phyloP scores from a whole-genome alignment of 2,329 filamentous ascomycete species.

The Verticillium klebahnii region DNA sequence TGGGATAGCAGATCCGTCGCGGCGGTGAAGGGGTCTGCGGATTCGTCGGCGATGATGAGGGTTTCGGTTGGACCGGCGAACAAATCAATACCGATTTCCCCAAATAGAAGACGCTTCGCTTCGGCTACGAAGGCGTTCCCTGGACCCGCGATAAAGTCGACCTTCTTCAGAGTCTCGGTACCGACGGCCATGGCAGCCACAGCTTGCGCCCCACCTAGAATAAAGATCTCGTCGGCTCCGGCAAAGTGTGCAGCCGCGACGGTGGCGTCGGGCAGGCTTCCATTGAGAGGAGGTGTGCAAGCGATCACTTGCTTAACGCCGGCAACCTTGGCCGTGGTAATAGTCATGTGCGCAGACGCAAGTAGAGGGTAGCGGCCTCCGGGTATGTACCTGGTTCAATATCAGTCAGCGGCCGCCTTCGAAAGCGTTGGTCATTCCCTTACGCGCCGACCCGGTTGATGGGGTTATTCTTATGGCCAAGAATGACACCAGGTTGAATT shows the following conservation, averaged over 20 bases:
- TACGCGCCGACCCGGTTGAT: constrained; percentile 40
- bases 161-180: constrained; percentile 41
- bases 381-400: constrained; percentile 34
- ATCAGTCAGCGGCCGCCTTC: constrained; percentile 1
- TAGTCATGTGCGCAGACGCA: constrained; percentile 51
- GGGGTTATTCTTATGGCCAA: constrained; percentile 47
- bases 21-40: constrained; percentile 37
- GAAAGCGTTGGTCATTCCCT: constrained; percentile 8
- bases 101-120: constrained; percentile 48
- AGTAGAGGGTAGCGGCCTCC: constrained; percentile 49
- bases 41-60: constrained; percentile 42
- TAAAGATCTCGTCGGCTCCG: constrained; percentile 44
- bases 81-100: constrained; percentile 49
- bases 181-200: constrained; percentile 47
- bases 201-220: constrained; percentile 48
- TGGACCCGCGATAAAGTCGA: constrained; percentile 48
- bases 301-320: constrained; percentile 45
- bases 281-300: constrained; percentile 46
- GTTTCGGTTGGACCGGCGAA: constrained; percentile 50
- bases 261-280: constrained; percentile 41
- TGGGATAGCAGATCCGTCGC: constrained; percentile 43
- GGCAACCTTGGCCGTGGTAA: constrained; percentile 48
- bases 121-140: constrained; percentile 52
- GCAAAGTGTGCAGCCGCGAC: constrained; percentile 45
- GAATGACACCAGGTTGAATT: constrained; percentile 41